A percentile compares a stretch with the other conserved stretches of the same genome.
These are phyloP conservation scores for Penicillium frequentans DNA, from an alignment of 2,329 filamentous ascomycete genomes.

Conservation along the genomic window DNA sequence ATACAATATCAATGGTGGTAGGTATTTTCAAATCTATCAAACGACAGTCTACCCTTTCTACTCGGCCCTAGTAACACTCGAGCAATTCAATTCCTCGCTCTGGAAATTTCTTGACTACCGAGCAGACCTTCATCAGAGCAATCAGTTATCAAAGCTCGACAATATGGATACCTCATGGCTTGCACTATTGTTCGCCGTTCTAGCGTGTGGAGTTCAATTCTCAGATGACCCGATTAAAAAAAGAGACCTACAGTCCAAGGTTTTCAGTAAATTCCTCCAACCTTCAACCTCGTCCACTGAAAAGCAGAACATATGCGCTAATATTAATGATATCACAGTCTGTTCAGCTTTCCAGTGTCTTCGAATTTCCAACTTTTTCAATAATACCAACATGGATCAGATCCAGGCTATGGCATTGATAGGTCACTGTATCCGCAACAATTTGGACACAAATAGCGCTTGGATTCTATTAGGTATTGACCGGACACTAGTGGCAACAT, in stretches of 20 bases:
- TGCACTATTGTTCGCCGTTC: slow-evolving; percentile 22
- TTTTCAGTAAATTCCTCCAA: slow-evolving; percentile 16
- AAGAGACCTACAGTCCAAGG: slow-evolving; percentile 23
- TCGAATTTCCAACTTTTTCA: slow-evolving; percentile 25
- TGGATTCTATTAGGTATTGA: slow-evolving; percentile 25
- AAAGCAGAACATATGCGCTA: background rate
- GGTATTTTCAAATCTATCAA: slow-evolving; percentile 23
- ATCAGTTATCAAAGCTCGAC: background rate
- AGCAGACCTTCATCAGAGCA: background rate
- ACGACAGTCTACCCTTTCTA: slow-evolving; percentile 21
- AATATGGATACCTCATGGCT: slow-evolving; percentile 20
- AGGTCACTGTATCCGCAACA: slow-evolving; percentile 23
- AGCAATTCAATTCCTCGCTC: slow-evolving; percentile 9
- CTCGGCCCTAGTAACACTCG: slow-evolving; percentile 14
- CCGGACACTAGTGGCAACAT: background rate
- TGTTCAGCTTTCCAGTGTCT: slow-evolving; percentile 27
- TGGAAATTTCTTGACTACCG: background rate
- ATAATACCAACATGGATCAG: slow-evolving; percentile 22
- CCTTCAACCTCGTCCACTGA: background rate
- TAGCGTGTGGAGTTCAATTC: slow-evolving; percentile 26
- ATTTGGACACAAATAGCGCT: slow-evolving; percentile 24
- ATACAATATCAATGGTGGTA: background rate
- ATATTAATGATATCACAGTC: slow-evolving; percentile 9
- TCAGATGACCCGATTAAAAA: slow-evolving; percentile 24
- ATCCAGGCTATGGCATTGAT: slow-evolving; percentile 25